Base-by-base conservation (phyloP, 163 green algal genomes). In the Scenedesmus sp. region DNA sequence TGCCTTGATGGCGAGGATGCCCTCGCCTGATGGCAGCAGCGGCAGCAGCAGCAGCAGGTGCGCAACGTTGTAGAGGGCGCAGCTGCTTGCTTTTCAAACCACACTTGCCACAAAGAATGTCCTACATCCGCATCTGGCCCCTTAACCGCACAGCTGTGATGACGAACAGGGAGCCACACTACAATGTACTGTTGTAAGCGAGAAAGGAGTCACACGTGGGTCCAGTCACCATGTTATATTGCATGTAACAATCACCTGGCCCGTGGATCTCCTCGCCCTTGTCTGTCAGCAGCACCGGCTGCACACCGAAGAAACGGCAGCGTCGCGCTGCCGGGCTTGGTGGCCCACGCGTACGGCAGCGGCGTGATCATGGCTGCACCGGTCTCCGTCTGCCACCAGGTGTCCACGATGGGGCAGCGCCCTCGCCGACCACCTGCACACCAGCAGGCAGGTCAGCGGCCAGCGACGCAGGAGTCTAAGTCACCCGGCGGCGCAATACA, bases 361-460 rank as follows among this genome's bases (percentile, higher is more conserved):
- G 97, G 97, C 0, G 96, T 96, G 87, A 99, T 96, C 96, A 99
- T 97, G 91, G 97, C 93, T 0, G 89, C 94, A 95, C 97, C 97
- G 7, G 97, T 99, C 94, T 99, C 97, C 16, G 97, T 96, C 91
- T 95, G 96, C 95, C 96, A 98, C 95, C 95, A 99, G 0, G 97
- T 99, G 95, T 99, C 97, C 35, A 97, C 91, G 42, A 99, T 96
- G 2, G 97, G 97, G 90, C 97, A 98, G 42, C 92, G 85, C 87
- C 89, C 44, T 94, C 88, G 18, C 97, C 97, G 0, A 99, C 93
- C 18, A 97, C 93, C 91, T 97, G 91, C 59, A 61, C 3, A 72
- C 1, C 3, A 51, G 61, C 37, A 83, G 81, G 4, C 5, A 26
- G 24, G 68, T 6, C 5, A 72, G 13, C 82, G 59, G 18, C 18